Conservation (phyloP, 106 monocot genomes). For the Acorus calamus region DNA sequence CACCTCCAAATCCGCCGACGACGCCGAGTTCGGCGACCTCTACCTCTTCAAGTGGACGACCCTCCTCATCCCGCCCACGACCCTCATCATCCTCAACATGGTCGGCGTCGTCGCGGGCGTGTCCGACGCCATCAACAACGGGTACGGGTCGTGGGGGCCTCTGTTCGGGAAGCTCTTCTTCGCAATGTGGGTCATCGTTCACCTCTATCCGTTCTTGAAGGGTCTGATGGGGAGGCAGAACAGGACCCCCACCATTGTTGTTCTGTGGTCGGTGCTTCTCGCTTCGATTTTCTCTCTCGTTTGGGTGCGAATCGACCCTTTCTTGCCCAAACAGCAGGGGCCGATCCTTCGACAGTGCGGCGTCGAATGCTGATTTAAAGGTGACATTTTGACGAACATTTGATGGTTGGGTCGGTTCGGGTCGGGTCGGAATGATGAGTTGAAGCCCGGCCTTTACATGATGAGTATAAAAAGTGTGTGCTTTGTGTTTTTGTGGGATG, state of each 20-base stretch:
- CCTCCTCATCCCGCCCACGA: too few relatives aligned
- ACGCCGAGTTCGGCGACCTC: constrained; percentile 65
- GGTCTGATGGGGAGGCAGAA: constrained; percentile 93
- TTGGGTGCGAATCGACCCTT: constrained; percentile 96
- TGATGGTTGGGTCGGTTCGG: too few relatives aligned
- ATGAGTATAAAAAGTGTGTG: too few relatives aligned
- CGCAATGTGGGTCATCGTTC: constrained; percentile 88
- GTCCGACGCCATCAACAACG: constrained; percentile 89
- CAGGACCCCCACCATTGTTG: constrained; percentile 82
- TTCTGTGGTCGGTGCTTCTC: constrained; percentile 73
- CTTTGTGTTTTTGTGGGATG: too few relatives aligned
- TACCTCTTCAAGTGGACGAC: constrained; percentile 94
- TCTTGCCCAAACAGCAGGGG: constrained; percentile 68
- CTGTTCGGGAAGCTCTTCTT: constrained; percentile 91
- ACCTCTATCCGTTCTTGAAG: constrained; percentile 84
- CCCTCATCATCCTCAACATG: constrained; percentile 92
- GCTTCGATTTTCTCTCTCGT: constrained; percentile 88
- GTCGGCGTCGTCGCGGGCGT: constrained; percentile 83
- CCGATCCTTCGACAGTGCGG: constrained; percentile 74
- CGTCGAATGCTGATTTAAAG: constrained; percentile 39
- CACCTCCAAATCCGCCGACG: constrained; percentile 63
- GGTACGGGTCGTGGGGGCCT: constrained; percentile 86
- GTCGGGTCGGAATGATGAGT: too few relatives aligned
- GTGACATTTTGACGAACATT: too few relatives aligned
- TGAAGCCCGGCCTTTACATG: too few relatives aligned